A percentile compares a stretch with the other conserved stretches of the same genome.
phyloP scores from a whole-genome alignment of 148 eudicot genomes.

The Simmondsia chinensis region DNA sequence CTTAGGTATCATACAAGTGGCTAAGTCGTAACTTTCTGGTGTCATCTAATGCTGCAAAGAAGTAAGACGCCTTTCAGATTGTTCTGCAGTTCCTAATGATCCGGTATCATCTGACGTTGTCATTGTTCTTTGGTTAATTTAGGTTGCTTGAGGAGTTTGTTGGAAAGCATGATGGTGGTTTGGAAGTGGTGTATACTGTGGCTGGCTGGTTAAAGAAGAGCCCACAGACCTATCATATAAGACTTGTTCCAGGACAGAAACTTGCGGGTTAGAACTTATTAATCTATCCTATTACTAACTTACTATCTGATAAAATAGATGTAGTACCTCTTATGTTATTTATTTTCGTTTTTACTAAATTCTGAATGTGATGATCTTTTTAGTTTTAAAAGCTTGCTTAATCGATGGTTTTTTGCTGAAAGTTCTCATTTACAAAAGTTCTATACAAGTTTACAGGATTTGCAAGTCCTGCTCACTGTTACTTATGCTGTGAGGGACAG shows the following conservation, averaged over 20 bases:
- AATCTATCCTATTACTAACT: background rate
- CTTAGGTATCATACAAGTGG: constrained; percentile 97
- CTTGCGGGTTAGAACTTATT: constrained; percentile 56
- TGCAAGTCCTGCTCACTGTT: background rate
- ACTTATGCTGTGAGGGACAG: too few relatives aligned
- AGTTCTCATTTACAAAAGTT: too few relatives aligned
- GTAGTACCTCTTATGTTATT: too few relatives aligned
- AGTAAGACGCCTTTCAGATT: constrained; percentile 32
- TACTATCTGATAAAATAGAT: too few relatives aligned
- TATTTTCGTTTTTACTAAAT: too few relatives aligned
- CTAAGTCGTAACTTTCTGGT: constrained; percentile 87
- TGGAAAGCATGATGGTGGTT: constrained; percentile 43
- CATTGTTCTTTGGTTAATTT: constrained; percentile 7
- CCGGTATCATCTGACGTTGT: background rate
- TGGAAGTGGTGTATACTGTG: constrained; percentile 65
- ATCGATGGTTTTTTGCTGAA: too few relatives aligned
- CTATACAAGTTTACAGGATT: background rate
- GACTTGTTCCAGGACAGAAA: constrained; percentile 64
- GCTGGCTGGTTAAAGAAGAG: constrained; percentile 85
- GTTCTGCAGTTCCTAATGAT: too few relatives aligned
- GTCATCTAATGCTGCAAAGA: constrained; percentile 78
- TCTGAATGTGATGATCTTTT: too few relatives aligned
- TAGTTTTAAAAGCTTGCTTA: too few relatives aligned
- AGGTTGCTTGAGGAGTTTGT: constrained; percentile 88
- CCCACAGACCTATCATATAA: constrained; percentile 58